Evolutionary conservation across 495 filamentous ascomycete species (phyloP).

Genomic region (Oleoguttula mirabilis): DNA sequence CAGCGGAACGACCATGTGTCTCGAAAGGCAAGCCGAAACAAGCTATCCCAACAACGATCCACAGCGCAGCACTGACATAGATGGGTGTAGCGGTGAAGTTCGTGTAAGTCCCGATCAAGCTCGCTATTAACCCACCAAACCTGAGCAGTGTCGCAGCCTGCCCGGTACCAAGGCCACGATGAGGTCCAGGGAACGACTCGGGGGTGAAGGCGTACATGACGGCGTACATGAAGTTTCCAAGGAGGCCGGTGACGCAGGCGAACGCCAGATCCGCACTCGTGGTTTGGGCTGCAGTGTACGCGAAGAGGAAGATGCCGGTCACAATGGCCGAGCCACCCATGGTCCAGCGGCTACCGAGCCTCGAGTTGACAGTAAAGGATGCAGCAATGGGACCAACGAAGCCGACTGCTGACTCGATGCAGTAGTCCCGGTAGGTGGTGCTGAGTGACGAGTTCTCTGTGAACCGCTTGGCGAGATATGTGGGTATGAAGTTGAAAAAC

Average conservation of each 20-base stretch:
- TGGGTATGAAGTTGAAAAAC: slow-evolving; percentile 32
- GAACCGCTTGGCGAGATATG: slow-evolving; percentile 35
- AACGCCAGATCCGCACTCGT: slow-evolving; percentile 41
- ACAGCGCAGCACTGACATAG: not conserved
- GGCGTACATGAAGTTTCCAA: no score
- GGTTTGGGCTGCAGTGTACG: slow-evolving; percentile 42
- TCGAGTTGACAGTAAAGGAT: slow-evolving; percentile 44
- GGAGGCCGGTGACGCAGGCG: slow-evolving; percentile 35
- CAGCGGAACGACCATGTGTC: no score
- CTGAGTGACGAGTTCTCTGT: slow-evolving; percentile 12
- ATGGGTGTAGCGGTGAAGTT: not conserved
- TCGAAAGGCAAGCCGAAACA: not conserved
- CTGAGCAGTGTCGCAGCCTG: slow-evolving; percentile 47
- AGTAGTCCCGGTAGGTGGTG: slow-evolving; percentile 47
- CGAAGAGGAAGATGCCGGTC: slow-evolving; percentile 47
- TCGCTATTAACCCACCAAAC: slow-evolving; percentile 45
- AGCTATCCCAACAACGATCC: not conserved
- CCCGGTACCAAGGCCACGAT: slow-evolving; percentile 47
- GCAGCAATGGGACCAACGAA: slow-evolving; percentile 45
- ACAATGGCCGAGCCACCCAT: slow-evolving; percentile 43
- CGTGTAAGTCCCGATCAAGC: slow-evolving; percentile 38
- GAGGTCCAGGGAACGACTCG: slow-evolving; percentile 48
- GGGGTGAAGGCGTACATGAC: slow-evolving; percentile 47
- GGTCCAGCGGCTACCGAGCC: slow-evolving; percentile 50
- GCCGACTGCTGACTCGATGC: slow-evolving; percentile 46